Conservation (phyloP, 2,329 filamentous ascomycete species). For the Aspergillus hiratsukae region DNA sequence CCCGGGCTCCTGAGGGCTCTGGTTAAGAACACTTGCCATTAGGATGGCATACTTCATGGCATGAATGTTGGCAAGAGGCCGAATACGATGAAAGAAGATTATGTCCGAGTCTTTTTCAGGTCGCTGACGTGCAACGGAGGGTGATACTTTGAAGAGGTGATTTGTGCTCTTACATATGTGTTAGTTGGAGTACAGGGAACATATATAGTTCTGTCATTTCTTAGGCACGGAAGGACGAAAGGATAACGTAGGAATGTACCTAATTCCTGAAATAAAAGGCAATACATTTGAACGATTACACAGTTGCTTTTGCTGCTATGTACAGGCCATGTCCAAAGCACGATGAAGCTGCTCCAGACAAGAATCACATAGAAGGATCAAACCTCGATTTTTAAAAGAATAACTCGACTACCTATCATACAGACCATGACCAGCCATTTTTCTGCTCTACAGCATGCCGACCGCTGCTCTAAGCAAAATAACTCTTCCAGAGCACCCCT, state of each 20-base stretch:
- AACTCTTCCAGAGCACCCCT: constrained; percentile 98
- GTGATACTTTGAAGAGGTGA: background rate
- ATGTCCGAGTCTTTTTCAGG: no score
- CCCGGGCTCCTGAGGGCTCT: no score
- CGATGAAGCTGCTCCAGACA: background rate
- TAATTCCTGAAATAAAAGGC: background rate
- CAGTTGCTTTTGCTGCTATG: background rate
- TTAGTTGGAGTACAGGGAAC: background rate
- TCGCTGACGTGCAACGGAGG: background rate
- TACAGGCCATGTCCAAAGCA: no score
- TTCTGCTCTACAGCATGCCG: background rate
- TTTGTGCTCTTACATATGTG: background rate
- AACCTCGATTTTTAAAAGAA: background rate
- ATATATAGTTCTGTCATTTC: background rate
- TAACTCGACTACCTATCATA: background rate
- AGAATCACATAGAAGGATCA: background rate
- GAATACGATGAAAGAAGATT: background rate
- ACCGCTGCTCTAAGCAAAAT: constrained; percentile 66
- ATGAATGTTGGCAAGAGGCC: background rate
- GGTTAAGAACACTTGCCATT: background rate
- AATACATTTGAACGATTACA: background rate
- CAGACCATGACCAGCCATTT: background rate
- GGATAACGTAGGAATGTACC: no score
- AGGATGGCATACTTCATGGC: background rate
- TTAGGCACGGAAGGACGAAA: no score